Conservation (phyloP, 2,329 filamentous ascomycete genomes). For the Geosmithia putterillii region DNA sequence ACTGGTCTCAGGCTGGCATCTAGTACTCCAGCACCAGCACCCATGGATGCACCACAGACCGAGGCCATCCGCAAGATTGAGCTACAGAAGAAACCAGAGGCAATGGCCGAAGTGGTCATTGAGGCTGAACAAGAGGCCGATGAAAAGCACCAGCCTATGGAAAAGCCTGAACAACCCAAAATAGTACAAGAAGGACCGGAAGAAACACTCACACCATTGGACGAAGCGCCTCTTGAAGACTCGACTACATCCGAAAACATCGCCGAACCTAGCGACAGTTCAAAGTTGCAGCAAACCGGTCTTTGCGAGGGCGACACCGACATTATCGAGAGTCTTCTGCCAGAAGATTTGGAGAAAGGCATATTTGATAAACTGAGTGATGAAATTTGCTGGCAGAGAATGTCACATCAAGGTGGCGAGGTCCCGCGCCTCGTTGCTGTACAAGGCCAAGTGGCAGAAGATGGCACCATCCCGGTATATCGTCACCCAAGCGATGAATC, state of each 20-base stretch:
- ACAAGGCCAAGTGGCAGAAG: conserved; percentile 57
- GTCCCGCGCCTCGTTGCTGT: conserved; percentile 87
- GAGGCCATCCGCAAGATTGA: conserved; percentile 2
- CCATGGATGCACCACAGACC: neutral
- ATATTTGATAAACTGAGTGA: conserved; percentile 59
- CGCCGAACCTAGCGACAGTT: neutral
- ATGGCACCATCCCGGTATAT: conserved; percentile 79
- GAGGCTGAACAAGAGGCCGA: neutral
- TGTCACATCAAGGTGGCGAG: conserved; percentile 85
- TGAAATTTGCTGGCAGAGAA: conserved; percentile 79
- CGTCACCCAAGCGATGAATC: conserved; percentile 87
- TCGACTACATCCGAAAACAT: conserved; percentile 4
- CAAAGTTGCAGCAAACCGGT: conserved; percentile 22
- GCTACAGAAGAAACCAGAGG: conserved; percentile 7
- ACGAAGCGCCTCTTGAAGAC: neutral
- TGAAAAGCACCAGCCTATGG: neutral
- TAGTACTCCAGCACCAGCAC: conserved; percentile 4
- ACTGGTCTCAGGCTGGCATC: conserved; percentile 16
- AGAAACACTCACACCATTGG: neutral
- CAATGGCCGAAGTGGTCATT: conserved; percentile 5
- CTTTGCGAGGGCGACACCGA: conserved; percentile 75
- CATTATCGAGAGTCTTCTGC: conserved; percentile 59
- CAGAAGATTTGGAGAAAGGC: conserved; percentile 37
- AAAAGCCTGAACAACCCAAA: neutral
- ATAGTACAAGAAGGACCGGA: neutral